Base-by-base conservation (phyloP, 192 early-diverging fungal species). In the Jimgerdemannia flammicorona region DNA sequence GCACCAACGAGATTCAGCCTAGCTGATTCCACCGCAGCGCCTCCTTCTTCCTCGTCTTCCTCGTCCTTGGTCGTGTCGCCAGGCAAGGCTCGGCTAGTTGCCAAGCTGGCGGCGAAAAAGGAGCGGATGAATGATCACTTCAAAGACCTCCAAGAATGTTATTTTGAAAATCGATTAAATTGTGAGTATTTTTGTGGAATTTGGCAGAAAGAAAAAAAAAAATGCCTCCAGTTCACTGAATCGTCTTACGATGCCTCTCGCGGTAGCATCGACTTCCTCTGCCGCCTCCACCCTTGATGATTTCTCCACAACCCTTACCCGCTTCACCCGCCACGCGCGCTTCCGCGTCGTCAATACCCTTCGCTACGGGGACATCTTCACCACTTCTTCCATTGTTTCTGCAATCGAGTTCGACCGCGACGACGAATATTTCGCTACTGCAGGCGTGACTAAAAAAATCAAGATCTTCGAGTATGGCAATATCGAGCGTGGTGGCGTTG, bases 351-450 rank as follows among this genome's bases (percentile, higher is more conserved):
- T 97, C 71, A 94, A 95, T 18, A 92, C 86, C 2, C 82, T 99
- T 42, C 84, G 92, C 63, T 97, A 95, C 80, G 90, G 90, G 8
- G 94, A 98, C 77, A 88, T 86, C 67, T 88, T 79, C 17, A 84
- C 83, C 0, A 84, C 80, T 11, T 88, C 93, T 0, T 93, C 93
- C 2, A 97, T 99, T 74, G 94, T 99, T 3, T 94, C 93, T 1
- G 92, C 94, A 44, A 94, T 99, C 64, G 96, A 96, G 79, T 98
- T 99, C 86, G 95, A 97, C 81, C 85, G 90, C 63, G 96, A 99
- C 76, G 93, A 96, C 71, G 93, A 96, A 80, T 92, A 91, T 64
- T 97, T 99, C 88, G 97, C 96, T 1, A 93, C 93, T 1, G 97
- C 94, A 44, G 97, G 97, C 18, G 95, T 97, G 3, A 94, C 92